A percentile compares a stretch with the other conserved stretches of the same genome.
Evolutionary conservation across 257 asterid species (phyloP).

Genomic region (Solanum etuberosum): DNA sequence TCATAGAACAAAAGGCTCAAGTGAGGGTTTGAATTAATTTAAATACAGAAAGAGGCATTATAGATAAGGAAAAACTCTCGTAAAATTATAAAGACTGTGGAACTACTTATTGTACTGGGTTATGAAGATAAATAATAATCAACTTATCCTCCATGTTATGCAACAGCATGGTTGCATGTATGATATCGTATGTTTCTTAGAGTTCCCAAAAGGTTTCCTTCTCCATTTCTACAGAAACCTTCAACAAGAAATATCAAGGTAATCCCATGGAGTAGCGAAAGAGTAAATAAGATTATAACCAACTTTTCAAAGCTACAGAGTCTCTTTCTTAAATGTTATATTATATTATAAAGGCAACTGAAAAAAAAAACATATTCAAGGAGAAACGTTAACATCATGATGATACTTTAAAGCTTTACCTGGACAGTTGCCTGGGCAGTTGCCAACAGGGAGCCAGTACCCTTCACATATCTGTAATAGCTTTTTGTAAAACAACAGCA

Average conservation of each 20-base stretch:
- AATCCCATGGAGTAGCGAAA: neutral
- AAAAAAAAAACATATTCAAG: neutral
- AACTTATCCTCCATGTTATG: neutral
- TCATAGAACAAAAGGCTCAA: neutral
- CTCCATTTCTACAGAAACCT: neutral
- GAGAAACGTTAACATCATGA: neutral
- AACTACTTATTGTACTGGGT: neutral
- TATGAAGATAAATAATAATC: neutral
- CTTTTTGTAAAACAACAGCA: conserved; percentile 96
- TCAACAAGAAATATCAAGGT: neutral
- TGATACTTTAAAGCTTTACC: conserved; percentile 12
- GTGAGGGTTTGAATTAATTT: neutral
- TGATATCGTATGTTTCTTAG: neutral
- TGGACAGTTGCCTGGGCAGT: conserved; percentile 61
- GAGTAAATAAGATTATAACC: neutral
- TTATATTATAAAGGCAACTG: neutral
- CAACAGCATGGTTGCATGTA: neutral
- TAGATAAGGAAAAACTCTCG: neutral
- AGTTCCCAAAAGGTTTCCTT: neutral
- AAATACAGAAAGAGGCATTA: neutral
- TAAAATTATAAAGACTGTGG: neutral
- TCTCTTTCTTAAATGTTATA: neutral
- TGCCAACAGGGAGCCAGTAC: conserved; percentile 91
- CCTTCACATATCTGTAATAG: conserved; percentile 85
- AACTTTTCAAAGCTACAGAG: neutral